These are phyloP conservation scores for Paramecium primaurelia DNA, from an alignment of 73 alveolate genomes.

Conservation along the genomic window DNA sequence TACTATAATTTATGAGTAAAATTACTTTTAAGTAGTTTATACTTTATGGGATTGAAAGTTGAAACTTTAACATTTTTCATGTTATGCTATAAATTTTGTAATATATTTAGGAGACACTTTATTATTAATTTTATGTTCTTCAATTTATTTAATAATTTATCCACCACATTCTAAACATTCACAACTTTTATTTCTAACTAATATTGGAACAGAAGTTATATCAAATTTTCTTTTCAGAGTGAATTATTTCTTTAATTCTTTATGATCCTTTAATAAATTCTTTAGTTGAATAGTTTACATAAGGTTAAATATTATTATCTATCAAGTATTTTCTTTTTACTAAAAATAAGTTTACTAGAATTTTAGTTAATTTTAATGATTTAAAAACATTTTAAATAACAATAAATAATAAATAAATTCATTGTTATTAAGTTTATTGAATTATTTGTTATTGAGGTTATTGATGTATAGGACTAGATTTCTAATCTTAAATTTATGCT, in stretches of 20 bases:
- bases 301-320: not conserved
- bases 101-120: not conserved
- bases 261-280: not conserved
- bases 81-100: not conserved
- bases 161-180: not conserved
- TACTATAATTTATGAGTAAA: not conserved
- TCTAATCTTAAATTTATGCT: not conserved
- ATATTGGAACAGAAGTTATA: not conserved
- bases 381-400: not conserved
- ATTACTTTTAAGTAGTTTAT: not conserved
- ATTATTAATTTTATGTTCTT: not conserved
- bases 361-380: not conserved
- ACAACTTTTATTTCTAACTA: constrained; percentile 14
- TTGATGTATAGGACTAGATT: not conserved
- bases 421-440: not conserved
- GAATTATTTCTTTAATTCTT: not conserved
- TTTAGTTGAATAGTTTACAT: not conserved
- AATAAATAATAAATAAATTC: not conserved
- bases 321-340: too few relatives aligned
- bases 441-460: not conserved
- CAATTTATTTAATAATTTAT: not conserved
- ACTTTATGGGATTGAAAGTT: not conserved
- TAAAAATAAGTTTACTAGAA: not conserved
- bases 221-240: not conserved
- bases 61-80: not conserved